Conservation (phyloP, 2,329 filamentous ascomycete species). For the Xylaria sp. region DNA sequence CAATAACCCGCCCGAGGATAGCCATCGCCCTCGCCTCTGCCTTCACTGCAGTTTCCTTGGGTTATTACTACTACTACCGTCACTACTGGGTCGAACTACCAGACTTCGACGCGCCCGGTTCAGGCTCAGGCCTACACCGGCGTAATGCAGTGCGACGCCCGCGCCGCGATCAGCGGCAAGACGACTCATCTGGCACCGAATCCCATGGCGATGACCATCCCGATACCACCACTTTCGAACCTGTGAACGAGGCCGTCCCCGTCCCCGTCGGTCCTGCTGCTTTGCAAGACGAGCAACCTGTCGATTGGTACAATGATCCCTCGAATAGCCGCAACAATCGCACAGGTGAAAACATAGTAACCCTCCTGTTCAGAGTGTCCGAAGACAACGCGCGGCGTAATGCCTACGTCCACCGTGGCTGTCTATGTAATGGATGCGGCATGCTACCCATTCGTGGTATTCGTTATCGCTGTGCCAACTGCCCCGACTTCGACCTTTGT, state of each 20-base stretch:
- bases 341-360: constrained; percentile 82
- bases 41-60: constrained; percentile 65
- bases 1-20: constrained; percentile 64
- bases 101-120: constrained; percentile 20
- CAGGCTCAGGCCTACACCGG: constrained; percentile 60
- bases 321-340: constrained; percentile 56
- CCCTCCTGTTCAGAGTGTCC: constrained; percentile 88
- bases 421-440: constrained; percentile 90
- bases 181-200: constrained; percentile 54
- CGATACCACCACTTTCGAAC: constrained; percentile 46
- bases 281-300: constrained; percentile 52
- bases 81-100: constrained; percentile 42
- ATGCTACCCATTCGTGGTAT: constrained; percentile 90
- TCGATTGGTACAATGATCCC: constrained; percentile 65
- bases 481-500: constrained; percentile 94
- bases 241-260: constrained; percentile 52
- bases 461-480: constrained; percentile 94
- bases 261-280: constrained; percentile 19
- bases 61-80: constrained; percentile 66
- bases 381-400: constrained; percentile 91
- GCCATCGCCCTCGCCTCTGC: constrained; percentile 66
- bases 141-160: constrained; percentile 73
- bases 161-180: constrained; percentile 51
- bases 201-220: constrained; percentile 58
- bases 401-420: constrained; percentile 90